phyloP scores from a whole-genome alignment of 768 basidiomycete species.

The Chlorophyllum brunneum region DNA sequence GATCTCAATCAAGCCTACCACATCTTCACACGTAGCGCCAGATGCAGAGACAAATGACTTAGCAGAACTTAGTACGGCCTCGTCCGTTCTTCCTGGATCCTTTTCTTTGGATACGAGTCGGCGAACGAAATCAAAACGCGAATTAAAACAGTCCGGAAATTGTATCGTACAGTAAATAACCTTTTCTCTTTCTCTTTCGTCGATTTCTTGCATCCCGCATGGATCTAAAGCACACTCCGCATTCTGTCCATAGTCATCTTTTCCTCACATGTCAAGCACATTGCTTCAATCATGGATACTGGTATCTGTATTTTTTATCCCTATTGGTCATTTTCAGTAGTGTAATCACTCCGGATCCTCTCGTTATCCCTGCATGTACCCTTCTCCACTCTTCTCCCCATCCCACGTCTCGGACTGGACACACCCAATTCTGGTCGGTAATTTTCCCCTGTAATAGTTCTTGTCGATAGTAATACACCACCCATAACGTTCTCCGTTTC shows the following conservation, averaged over 20 bases:
- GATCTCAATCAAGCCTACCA: neutral
- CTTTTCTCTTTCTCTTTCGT: constrained; percentile 9
- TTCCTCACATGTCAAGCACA: neutral
- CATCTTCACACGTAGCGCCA: constrained; percentile 19
- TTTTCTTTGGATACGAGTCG: constrained; percentile 28
- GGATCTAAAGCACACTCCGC: constrained; percentile 2
- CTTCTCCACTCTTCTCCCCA: neutral
- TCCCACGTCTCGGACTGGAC: too few species aligned
- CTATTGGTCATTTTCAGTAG: neutral
- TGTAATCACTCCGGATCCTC: neutral
- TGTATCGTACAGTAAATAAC: constrained; percentile 44
- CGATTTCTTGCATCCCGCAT: constrained; percentile 2
- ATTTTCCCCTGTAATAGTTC: too few species aligned
- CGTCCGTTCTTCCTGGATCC: constrained; percentile 31
- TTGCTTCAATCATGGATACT: neutral
- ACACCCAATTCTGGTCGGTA: too few species aligned
- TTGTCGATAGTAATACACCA: too few species aligned
- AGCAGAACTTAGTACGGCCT: constrained; percentile 15
- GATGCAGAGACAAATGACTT: constrained; percentile 20
- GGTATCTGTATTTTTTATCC: constrained; percentile 7
- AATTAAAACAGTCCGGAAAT: constrained; percentile 35
- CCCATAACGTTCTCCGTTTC: too few species aligned
- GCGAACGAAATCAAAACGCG: constrained; percentile 36
- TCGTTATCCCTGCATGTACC: neutral
- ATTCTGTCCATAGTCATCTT: neutral